These are phyloP conservation scores for Royoungia palumana DNA, from an alignment of 768 basidiomycete genomes.

Conservation along the genomic window DNA sequence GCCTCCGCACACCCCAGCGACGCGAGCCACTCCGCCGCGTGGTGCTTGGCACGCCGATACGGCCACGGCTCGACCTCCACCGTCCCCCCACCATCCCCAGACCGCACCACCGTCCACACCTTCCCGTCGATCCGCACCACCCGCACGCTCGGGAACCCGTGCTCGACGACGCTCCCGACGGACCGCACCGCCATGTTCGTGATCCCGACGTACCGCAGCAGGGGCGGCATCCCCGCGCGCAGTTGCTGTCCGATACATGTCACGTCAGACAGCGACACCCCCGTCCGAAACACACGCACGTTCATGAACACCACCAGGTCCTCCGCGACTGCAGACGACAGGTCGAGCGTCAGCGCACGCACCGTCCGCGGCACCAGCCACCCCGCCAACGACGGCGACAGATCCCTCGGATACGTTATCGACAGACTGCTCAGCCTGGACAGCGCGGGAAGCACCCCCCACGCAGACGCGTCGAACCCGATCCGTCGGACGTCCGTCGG, in stretches of 20 bases:
- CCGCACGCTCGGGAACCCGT: constrained; percentile 60
- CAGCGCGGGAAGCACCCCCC: constrained; percentile 67
- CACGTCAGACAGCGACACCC: neutral
- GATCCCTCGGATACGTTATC: constrained; percentile 62
- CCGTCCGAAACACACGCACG: constrained; percentile 21
- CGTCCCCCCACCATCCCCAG: constrained; percentile 26
- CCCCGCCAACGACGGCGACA: constrained; percentile 58
- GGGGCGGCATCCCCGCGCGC: constrained; percentile 51
- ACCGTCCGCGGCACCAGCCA: constrained; percentile 64
- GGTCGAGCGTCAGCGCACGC: constrained; percentile 44
- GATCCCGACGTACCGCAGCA: constrained; percentile 54
- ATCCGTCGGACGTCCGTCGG: constrained; percentile 45
- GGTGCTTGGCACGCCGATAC: constrained; percentile 47
- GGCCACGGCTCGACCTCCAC: constrained; percentile 57
- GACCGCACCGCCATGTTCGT: constrained; percentile 44
- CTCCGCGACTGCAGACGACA: constrained; percentile 32
- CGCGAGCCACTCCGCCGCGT: constrained; percentile 61
- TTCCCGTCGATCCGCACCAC: constrained; percentile 51
- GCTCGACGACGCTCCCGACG: constrained; percentile 45
- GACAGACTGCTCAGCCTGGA: constrained; percentile 48
- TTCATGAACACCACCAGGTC: constrained; percentile 44
- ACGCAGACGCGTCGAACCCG: constrained; percentile 67
- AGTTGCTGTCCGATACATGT: constrained; percentile 45
- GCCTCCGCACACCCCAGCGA: constrained; percentile 63
- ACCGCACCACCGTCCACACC: constrained; percentile 50